Conservation (phyloP, 192 early-diverging fungal species). For the Rhizoclosmatium globosum region DNA sequence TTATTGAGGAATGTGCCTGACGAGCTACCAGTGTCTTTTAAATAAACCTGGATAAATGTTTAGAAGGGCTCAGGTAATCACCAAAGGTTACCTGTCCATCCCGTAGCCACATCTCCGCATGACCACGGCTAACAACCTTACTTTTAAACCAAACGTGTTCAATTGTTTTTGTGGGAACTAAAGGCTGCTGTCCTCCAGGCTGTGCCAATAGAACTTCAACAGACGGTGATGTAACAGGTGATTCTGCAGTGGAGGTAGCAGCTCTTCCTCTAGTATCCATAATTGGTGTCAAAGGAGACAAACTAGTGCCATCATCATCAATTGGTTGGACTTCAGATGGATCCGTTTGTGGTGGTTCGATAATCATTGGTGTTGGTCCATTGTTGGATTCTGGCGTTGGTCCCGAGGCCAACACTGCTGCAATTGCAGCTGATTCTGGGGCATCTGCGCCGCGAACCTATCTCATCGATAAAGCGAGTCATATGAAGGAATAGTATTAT, state of each 20-base stretch:
- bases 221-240: slow-evolving; percentile 16
- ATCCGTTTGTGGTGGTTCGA: slow-evolving; percentile 19
- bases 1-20: slow-evolving; percentile 95
- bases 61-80: slow-evolving; percentile 11
- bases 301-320: background rate
- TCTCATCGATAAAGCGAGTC: background rate
- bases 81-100: slow-evolving; percentile 52
- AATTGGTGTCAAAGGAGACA: slow-evolving; percentile 13
- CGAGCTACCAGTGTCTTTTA: slow-evolving; percentile 83
- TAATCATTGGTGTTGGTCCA: background rate
- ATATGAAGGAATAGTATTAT: too few species aligned
- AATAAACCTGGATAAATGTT: slow-evolving; percentile 70
- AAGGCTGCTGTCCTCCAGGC: slow-evolving; percentile 36
- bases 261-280: slow-evolving; percentile 22
- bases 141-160: slow-evolving; percentile 46
- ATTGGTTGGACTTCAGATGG: background rate
- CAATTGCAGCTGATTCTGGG: slow-evolving; percentile 7
- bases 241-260: slow-evolving; percentile 31
- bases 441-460: slow-evolving; percentile 25
- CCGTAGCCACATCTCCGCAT: slow-evolving; percentile 84
- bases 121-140: slow-evolving; percentile 90
- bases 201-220: slow-evolving; percentile 35
- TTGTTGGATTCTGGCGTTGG: background rate
- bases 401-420: slow-evolving; percentile 2
- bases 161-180: slow-evolving; percentile 36